phyloP scores from a whole-genome alignment of 2,329 filamentous ascomycete species.

The Claviceps pusilla region DNA sequence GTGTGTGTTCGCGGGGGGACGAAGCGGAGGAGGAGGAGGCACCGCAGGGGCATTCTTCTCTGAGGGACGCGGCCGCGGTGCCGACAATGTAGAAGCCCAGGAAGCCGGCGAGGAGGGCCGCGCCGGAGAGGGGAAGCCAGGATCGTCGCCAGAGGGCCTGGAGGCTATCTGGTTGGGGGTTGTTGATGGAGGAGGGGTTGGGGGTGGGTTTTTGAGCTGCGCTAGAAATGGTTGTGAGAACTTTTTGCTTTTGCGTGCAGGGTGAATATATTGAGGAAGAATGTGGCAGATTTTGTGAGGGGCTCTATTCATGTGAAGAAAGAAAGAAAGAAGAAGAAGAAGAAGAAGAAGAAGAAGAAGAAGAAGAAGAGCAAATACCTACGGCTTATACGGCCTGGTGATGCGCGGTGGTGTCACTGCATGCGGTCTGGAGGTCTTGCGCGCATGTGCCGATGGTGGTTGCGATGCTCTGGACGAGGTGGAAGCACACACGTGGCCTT shows the following conservation, averaged over 20 bases:
- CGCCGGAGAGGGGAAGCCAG: constrained; percentile 31
- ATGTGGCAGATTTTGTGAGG: too few relatives aligned
- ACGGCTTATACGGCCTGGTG: constrained; percentile 18
- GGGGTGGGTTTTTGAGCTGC: neutral
- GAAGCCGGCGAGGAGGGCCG: constrained; percentile 28
- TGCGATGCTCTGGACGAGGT: constrained; percentile 10
- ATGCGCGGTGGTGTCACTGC: constrained; percentile 11
- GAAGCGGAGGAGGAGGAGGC: neutral
- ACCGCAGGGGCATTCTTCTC: constrained; percentile 9
- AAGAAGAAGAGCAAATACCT: neutral
- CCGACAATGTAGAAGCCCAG: constrained; percentile 33
- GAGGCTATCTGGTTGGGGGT: constrained; percentile 17
- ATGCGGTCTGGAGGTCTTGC: constrained; percentile 8
- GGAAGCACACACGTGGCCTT: constrained; percentile 12
- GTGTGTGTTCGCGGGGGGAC: constrained; percentile 15
- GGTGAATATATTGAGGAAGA: too few relatives aligned
- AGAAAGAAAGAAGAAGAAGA: neutral
- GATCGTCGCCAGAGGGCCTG: constrained; percentile 23
- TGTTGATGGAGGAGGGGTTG: constrained; percentile 8
- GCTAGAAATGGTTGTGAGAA: neutral
- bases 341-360: neutral
- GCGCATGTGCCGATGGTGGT: constrained; percentile 1
- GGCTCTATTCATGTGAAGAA: neutral
- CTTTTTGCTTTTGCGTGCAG: too few relatives aligned
- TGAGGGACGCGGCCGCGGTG: constrained; percentile 22